Percentiles rank a stretch among this genome's conserved stretches.
phyloP scores from a whole-genome alignment of 2,329 filamentous ascomycete genomes.

The Fusarium burgessii region DNA sequence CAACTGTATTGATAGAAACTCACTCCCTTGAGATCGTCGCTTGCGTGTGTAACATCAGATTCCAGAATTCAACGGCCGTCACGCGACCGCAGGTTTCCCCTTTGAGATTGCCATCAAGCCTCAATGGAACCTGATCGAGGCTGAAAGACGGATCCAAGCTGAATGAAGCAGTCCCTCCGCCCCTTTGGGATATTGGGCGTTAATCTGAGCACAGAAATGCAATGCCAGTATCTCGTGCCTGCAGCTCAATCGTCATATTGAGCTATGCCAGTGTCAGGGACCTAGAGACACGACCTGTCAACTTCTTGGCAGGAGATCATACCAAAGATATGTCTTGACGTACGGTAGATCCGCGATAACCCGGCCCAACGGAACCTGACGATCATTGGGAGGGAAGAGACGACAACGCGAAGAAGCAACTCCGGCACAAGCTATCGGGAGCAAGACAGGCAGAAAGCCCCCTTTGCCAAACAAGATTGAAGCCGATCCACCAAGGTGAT shows the following conservation, averaged over 20 bases:
- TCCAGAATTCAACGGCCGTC: neutral
- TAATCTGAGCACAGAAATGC: neutral
- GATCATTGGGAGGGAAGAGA: slow-evolving; percentile 43
- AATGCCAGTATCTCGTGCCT: slow-evolving; percentile 7
- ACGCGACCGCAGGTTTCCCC: neutral
- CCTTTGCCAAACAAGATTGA: slow-evolving; percentile 20
- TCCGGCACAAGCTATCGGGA: slow-evolving; percentile 16
- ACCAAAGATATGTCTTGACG: slow-evolving; percentile 1
- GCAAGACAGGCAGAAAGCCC: slow-evolving; percentile 6
- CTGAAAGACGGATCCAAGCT: neutral
- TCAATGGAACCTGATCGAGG: neutral
- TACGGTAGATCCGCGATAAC: slow-evolving; percentile 13
- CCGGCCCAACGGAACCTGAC: slow-evolving; percentile 5
- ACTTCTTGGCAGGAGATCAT: slow-evolving; percentile 19
- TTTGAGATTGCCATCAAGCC: slow-evolving; percentile 6
- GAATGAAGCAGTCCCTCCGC: neutral
- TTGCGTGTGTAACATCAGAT: neutral
- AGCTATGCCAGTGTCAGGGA: slow-evolving; percentile 10
- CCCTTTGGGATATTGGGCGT: slow-evolving; percentile 5
- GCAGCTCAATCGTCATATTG: slow-evolving; percentile 17
- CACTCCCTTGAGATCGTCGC: slow-evolving; percentile 8
- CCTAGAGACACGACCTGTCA: slow-evolving; percentile 24
- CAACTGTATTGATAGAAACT: slow-evolving; percentile 3
- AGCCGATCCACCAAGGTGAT: slow-evolving; percentile 30
- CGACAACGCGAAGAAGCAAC: slow-evolving; percentile 39